phyloP scores from a whole-genome alignment of 2,329 filamentous ascomycete species.

The Talaromyces sp. region DNA sequence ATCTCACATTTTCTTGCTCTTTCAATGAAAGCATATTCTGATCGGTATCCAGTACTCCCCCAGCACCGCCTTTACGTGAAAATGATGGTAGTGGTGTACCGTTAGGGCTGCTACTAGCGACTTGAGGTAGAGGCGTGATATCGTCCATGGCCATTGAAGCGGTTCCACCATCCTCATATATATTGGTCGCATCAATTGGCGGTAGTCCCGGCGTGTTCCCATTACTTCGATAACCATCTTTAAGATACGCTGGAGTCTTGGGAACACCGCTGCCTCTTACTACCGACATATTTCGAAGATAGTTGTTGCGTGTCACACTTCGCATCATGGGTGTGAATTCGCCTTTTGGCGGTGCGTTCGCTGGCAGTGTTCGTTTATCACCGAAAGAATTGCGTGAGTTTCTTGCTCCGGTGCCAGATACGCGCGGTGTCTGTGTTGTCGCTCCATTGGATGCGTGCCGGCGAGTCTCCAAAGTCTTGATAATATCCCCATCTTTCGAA shows the following conservation, averaged over 20 bases:
- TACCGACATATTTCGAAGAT: slow-evolving; percentile 57
- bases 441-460: slow-evolving; percentile 50
- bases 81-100: slow-evolving; percentile 76
- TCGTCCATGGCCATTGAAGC: slow-evolving; percentile 55
- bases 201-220: slow-evolving; percentile 74
- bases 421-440: slow-evolving; percentile 70
- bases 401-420: slow-evolving; percentile 50
- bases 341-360: slow-evolving; percentile 53
- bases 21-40: slow-evolving; percentile 80
- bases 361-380: slow-evolving; percentile 68
- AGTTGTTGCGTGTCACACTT: slow-evolving; percentile 66
- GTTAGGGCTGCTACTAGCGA: slow-evolving; percentile 73
- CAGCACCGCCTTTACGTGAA: slow-evolving; percentile 57
- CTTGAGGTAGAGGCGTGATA: slow-evolving; percentile 70
- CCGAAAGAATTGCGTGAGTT: slow-evolving; percentile 53
- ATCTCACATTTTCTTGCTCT: slow-evolving; percentile 81
- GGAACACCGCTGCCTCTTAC: slow-evolving; percentile 53
- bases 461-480: slow-evolving; percentile 70
- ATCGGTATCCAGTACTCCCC: slow-evolving; percentile 69
- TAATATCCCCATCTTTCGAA: slow-evolving; percentile 69
- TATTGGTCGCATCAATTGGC: slow-evolving; percentile 64
- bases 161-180: slow-evolving; percentile 62
- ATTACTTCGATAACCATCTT: slow-evolving; percentile 60
- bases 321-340: slow-evolving; percentile 96
- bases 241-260: slow-evolving; percentile 67